Conservation (phyloP, 2,329 filamentous ascomycete genomes). For the Drechslerella stenobrocha region DNA sequence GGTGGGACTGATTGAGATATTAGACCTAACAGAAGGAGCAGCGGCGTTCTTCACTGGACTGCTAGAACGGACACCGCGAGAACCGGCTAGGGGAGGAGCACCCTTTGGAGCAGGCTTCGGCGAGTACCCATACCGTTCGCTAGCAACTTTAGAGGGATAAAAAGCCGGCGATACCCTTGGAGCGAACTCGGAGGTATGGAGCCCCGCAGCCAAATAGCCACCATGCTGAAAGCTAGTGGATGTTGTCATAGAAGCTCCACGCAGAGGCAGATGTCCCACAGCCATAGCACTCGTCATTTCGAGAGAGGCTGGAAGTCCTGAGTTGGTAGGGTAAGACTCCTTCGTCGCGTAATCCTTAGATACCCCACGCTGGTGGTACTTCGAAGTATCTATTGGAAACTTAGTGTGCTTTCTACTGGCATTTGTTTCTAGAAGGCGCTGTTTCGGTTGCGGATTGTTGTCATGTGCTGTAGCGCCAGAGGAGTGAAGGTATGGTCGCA, state of each 20-base stretch:
- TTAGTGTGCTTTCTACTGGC: background rate
- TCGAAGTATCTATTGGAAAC: too few species aligned
- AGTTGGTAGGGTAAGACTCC: too few species aligned
- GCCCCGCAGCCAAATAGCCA: too few species aligned
- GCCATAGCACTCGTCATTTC: too few species aligned
- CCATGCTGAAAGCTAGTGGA: too few species aligned
- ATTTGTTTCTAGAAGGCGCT: background rate
- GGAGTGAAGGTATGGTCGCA: background rate
- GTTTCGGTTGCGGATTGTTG: background rate
- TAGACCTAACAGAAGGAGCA: background rate
- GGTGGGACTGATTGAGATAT: background rate
- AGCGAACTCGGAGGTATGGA: background rate
- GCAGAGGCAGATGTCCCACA: too few species aligned
- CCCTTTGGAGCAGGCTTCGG: background rate
- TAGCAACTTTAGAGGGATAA: background rate
- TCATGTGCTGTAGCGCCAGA: conserved; percentile 3
- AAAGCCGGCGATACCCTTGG: background rate
- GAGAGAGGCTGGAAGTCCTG: too few species aligned
- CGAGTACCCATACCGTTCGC: background rate
- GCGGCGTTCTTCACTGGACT: background rate
- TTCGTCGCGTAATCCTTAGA: too few species aligned
- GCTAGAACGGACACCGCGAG: background rate
- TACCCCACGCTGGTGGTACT: too few species aligned
- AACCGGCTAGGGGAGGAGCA: background rate
- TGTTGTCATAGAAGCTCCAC: too few species aligned